phyloP scores from a whole-genome alignment of 768 basidiomycete species.

The Chalciporus pseudorubinellus region DNA sequence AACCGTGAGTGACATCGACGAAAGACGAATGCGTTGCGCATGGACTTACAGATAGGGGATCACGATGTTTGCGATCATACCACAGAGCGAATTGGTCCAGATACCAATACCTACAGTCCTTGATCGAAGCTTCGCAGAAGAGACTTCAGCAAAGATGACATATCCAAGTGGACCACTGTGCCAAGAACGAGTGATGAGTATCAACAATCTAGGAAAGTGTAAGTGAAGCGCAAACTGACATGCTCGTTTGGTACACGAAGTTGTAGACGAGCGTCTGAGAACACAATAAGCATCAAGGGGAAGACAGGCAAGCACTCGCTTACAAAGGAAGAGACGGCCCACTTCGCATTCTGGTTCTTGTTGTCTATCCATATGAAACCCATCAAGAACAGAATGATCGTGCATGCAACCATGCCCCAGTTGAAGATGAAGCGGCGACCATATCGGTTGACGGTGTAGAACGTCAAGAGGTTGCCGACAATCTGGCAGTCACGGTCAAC shows the following conservation, averaged over 20 bases:
- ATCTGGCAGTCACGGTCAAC: slow-evolving; percentile 15
- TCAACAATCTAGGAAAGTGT: not conserved
- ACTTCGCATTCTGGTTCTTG: slow-evolving; percentile 13
- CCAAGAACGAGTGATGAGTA: too few species aligned
- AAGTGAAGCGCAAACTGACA: slow-evolving; percentile 14
- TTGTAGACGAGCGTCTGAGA: slow-evolving; percentile 30
- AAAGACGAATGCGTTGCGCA: too few species aligned
- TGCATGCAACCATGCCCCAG: slow-evolving; percentile 27
- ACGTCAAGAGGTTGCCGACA: slow-evolving; percentile 26
- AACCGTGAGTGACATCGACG: too few species aligned
- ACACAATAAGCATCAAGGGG: not conserved
- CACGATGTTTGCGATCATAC: slow-evolving; percentile 25
- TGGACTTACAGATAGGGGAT: slow-evolving; percentile 28
- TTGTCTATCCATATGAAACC: slow-evolving; percentile 28
- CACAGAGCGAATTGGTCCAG: slow-evolving; percentile 24
- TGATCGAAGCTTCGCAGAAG: slow-evolving; percentile 30
- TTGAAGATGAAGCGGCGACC: slow-evolving; percentile 28
- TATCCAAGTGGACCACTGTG: slow-evolving; percentile 29
- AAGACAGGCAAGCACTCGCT: not conserved
- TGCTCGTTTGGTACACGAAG: slow-evolving; percentile 27
- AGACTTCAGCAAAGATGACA: slow-evolving; percentile 29
- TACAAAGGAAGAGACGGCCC: slow-evolving; percentile 24
- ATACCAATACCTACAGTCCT: slow-evolving; percentile 29
- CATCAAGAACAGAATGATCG: slow-evolving; percentile 23
- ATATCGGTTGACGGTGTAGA: slow-evolving; percentile 23